These are phyloP conservation scores for Pelargonium exstipulatum DNA, from an alignment of 441 rosid species.

Conservation along the genomic window DNA sequence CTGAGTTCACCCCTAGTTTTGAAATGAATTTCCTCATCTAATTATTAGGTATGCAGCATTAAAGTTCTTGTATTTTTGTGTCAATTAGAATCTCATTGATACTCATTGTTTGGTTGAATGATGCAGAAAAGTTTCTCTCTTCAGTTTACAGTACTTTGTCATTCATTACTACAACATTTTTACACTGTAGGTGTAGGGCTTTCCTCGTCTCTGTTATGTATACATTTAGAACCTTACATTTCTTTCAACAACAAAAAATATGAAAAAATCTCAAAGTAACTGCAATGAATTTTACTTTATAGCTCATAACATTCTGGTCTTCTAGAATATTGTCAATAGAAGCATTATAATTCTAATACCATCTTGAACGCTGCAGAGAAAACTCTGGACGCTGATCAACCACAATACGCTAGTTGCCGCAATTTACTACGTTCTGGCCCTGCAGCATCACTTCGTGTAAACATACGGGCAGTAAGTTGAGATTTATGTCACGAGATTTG, in stretches of 20 bases:
- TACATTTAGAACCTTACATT: no score
- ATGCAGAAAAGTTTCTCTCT: background rate
- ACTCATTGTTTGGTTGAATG: background rate
- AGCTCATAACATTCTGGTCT: background rate
- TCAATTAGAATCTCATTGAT: background rate
- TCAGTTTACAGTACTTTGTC: no score
- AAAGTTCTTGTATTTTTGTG: background rate
- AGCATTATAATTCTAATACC: constrained; percentile 9
- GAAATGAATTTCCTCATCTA: background rate
- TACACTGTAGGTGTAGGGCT: no score
- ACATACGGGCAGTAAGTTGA: constrained; percentile 66
- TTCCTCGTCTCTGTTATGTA: no score
- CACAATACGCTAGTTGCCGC: constrained; percentile 51
- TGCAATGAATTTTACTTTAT: background rate
- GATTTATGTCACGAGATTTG: background rate
- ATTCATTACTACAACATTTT: no score
- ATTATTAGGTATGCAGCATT: background rate
- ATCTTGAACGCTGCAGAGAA: constrained; percentile 33
- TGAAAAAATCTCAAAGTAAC: no score
- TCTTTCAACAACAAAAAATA: no score
- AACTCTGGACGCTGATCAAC: constrained; percentile 46
- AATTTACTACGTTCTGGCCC: constrained; percentile 63
- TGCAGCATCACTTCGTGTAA: constrained; percentile 60
- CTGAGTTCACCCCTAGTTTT: background rate
- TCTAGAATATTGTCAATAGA: background rate